Conservation (phyloP, 768 basidiomycete genomes). For the Lactifluus pinguis region DNA sequence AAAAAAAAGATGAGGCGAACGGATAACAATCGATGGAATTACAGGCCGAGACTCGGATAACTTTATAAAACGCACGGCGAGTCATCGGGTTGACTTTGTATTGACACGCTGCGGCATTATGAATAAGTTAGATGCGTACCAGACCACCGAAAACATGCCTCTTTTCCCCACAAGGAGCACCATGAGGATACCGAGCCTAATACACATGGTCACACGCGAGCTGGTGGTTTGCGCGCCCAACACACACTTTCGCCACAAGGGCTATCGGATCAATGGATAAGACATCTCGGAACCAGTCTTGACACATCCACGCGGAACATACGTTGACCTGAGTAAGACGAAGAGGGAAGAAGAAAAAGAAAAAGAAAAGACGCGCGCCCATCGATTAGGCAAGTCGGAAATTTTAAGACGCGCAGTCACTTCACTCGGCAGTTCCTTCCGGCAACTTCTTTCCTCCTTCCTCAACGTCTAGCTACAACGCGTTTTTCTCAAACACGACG, state of each 20-base stretch:
- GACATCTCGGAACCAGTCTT: not conserved
- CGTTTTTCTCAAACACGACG: too few relatives aligned
- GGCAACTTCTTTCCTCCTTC: too few relatives aligned
- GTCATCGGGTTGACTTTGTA: not conserved
- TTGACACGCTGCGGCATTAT: not conserved
- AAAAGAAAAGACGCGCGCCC: too few relatives aligned
- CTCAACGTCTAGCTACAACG: too few relatives aligned
- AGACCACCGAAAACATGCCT: not conserved
- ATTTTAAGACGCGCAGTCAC: too few relatives aligned
- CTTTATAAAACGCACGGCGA: not conserved
- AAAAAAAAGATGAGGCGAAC: not conserved
- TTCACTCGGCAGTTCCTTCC: too few relatives aligned
- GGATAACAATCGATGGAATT: not conserved
- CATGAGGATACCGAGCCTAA: not conserved
- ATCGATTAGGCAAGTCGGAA: too few relatives aligned
- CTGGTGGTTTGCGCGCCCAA: not conserved
- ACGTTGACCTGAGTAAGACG: too few relatives aligned
- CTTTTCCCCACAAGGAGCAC: not conserved
- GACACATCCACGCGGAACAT: not conserved
- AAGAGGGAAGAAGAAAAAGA: too few relatives aligned
- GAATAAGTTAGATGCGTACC: not conserved
- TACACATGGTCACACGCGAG: not conserved
- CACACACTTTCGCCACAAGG: not conserved
- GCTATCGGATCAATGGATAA: not conserved
- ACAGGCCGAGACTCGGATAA: not conserved